Evolutionary conservation across 1,284 basidiomycete genomes (phyloP).

Genomic region (Ceratobasidium sp.): DNA sequence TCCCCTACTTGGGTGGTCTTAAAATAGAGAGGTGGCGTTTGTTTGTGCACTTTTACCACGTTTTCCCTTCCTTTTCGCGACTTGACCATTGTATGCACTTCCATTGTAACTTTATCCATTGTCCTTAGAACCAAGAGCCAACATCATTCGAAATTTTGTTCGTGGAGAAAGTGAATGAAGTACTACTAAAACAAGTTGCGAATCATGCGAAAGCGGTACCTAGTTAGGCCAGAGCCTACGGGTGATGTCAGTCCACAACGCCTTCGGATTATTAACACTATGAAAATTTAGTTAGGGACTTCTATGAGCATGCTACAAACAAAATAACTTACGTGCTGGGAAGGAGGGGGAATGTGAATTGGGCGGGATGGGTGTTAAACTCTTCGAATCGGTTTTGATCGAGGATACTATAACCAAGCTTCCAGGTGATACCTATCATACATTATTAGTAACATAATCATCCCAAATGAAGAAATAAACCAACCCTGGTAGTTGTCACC

Average conservation of each 20-base stretch:
- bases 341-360: slow-evolving; percentile 33
- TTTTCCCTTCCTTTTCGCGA: no score
- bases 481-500: slow-evolving; percentile 45
- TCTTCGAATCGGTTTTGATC: slow-evolving; percentile 49
- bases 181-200: not conserved
- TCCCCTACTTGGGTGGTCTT: not conserved
- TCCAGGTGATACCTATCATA: slow-evolving; percentile 62
- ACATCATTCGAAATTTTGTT: not conserved
- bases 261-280: slow-evolving; percentile 26
- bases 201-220: not conserved
- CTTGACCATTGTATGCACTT: no score
- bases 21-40: not conserved
- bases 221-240: slow-evolving; percentile 33
- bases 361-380: slow-evolving; percentile 31
- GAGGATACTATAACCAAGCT: slow-evolving; percentile 64
- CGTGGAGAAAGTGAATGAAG: not conserved
- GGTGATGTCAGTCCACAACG: slow-evolving; percentile 18
- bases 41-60: no score
- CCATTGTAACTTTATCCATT: not conserved
- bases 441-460: slow-evolving; percentile 55
- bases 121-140: not conserved
- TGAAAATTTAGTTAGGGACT: not conserved
- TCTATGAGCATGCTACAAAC: not conserved
- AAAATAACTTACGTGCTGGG: slow-evolving; percentile 25
- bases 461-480: slow-evolving; percentile 49